Evolutionary conservation across 139 green algal species (phyloP).

Genomic region (Chlamydomonas schloesseri): DNA sequence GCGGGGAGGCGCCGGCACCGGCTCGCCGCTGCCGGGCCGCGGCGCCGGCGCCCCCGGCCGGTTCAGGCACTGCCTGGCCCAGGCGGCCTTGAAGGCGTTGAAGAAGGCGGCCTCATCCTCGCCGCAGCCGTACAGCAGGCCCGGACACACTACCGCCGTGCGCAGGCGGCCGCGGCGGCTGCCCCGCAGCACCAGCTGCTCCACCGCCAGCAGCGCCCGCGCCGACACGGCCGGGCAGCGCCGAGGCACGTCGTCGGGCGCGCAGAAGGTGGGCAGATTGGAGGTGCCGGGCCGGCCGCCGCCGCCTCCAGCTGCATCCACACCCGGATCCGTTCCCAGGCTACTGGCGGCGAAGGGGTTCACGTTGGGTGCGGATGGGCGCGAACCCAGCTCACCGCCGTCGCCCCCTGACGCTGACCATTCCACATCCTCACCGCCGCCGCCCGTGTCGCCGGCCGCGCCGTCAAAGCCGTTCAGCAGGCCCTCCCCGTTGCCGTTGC

Average conservation of each 20-base stretch:
- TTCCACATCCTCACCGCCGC: background rate
- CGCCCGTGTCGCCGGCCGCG: background rate
- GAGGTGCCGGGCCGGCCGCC: too few relatives aligned
- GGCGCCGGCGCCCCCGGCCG: background rate
- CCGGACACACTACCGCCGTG: conserved; percentile 67
- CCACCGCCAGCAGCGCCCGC: conserved; percentile 48
- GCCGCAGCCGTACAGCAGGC: conserved; percentile 66
- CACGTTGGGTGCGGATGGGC: too few relatives aligned
- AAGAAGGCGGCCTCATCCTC: conserved; percentile 61
- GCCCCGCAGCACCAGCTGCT: conserved; percentile 59
- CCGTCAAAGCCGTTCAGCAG: background rate
- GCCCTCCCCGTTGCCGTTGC: background rate
- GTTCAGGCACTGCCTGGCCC: background rate
- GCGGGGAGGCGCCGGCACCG: background rate
- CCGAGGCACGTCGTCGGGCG: background rate
- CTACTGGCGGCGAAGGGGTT: too few relatives aligned
- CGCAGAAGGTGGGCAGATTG: background rate
- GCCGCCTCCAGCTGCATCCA: too few relatives aligned
- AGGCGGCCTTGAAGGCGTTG: conserved; percentile 50
- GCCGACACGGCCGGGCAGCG: conserved; percentile 10
- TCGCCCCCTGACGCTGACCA: too few relatives aligned
- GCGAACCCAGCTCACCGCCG: background rate
- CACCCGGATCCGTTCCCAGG: too few relatives aligned
- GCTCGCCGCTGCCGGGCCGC: conserved; percentile 7
- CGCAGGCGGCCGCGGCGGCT: conserved; percentile 41